A percentile compares a stretch with the other conserved stretches of the same genome.
These are phyloP conservation scores for Otatea glauca DNA, from an alignment of 176 grass and related monocot genomes.

Conservation along the genomic window DNA sequence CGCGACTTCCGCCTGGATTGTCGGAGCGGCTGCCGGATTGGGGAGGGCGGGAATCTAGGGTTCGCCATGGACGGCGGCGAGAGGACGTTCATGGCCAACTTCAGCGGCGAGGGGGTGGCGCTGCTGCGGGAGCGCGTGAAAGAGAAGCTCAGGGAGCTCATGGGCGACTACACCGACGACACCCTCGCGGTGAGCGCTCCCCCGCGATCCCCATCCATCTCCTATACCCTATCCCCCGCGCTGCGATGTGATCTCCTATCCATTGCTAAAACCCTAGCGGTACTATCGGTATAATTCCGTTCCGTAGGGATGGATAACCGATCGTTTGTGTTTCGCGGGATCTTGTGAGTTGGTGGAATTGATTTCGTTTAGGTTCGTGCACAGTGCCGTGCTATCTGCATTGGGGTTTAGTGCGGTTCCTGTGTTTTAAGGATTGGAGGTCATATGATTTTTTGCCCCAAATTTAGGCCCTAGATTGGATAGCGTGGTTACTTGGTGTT, in stretches of 20 bases:
- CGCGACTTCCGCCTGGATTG: neutral
- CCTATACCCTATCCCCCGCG: neutral
- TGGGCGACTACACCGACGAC: constrained; percentile 89
- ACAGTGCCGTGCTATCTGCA: neutral
- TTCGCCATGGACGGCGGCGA: constrained; percentile 61
- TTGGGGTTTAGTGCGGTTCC: constrained; percentile 32
- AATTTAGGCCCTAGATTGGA: neutral
- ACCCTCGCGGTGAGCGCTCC: constrained; percentile 69
- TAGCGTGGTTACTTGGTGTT: neutral
- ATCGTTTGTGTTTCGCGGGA: neutral
- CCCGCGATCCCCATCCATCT: neutral
- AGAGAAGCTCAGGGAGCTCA: constrained; percentile 85
- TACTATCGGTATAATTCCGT: neutral
- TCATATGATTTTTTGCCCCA: neutral
- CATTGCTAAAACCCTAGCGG: constrained; percentile 47
- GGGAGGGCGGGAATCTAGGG: constrained; percentile 54
- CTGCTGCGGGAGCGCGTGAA: constrained; percentile 59
- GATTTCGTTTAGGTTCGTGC: neutral
- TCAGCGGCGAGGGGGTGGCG: constrained; percentile 65
- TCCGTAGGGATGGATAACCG: neutral
- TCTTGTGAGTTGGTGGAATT: neutral
- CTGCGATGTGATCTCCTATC: constrained; percentile 35
- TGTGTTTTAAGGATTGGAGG: neutral
- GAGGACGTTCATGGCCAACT: constrained; percentile 65
- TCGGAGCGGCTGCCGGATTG: neutral